phyloP scores from a whole-genome alignment of 2,329 filamentous ascomycete species.

The Cryphonectria parasitica region DNA sequence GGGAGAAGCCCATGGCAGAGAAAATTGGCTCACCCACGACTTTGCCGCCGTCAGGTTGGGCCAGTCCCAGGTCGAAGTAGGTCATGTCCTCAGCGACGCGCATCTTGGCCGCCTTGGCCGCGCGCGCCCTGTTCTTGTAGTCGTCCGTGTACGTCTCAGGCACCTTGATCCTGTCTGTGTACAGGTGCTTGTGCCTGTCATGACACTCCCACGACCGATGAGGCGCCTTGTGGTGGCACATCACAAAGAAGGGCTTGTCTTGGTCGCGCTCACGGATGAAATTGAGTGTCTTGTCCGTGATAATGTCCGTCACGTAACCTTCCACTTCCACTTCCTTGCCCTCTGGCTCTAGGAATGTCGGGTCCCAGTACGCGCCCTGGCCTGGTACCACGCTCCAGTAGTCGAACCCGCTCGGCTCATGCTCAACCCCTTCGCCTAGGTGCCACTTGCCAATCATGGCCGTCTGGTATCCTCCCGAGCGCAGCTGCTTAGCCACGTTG shows the following conservation, averaged over 20 bases:
- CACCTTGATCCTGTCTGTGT: conserved; percentile 49
- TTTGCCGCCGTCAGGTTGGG: conserved; percentile 54
- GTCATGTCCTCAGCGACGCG: conserved; percentile 55
- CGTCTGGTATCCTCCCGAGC: conserved; percentile 51
- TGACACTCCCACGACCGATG: conserved; percentile 58
- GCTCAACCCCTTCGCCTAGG: conserved; percentile 50
- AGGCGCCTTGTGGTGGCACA: conserved; percentile 61
- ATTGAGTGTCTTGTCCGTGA: conserved; percentile 52
- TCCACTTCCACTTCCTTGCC: conserved; percentile 36
- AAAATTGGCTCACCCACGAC: conserved; percentile 37
- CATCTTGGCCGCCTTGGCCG: conserved; percentile 55
- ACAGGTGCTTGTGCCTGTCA: conserved; percentile 51
- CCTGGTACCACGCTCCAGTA: conserved; percentile 56
- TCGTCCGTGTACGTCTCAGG: conserved; percentile 58
- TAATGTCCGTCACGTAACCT: conserved; percentile 57
- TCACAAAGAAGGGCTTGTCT: conserved; percentile 54
- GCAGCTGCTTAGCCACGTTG: conserved; percentile 56
- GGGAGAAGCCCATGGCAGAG: conserved; percentile 29
- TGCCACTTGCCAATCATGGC: conserved; percentile 61
- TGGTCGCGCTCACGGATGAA: conserved; percentile 43
- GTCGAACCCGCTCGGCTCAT: conserved; percentile 55
- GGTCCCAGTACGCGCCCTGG: conserved; percentile 57
- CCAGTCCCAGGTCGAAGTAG: conserved; percentile 54
- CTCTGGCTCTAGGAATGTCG: conserved; percentile 49
- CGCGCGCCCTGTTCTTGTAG: conserved; percentile 56